Evolutionary conservation across 257 asterid genomes (phyloP), one percentile per base, ranked within the genome.

Genomic region (Fraxinus pennsylvanica): DNA sequence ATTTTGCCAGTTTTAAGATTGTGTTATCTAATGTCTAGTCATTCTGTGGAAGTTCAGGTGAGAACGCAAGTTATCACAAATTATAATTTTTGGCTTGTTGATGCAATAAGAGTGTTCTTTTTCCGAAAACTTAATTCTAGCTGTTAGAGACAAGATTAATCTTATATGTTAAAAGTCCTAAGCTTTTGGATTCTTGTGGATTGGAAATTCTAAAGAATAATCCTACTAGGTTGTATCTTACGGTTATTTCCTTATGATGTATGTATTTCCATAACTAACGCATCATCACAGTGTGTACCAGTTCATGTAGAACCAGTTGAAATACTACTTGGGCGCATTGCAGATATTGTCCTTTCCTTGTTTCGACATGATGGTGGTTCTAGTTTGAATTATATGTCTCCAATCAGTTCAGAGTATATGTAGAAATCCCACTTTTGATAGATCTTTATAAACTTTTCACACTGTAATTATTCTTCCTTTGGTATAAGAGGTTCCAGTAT

Each of bases 391-490:
- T 50, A 47, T n/a, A 15, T 54, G 4, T 33, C 71, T 39, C n/a
- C 39, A 39, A 27, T 45, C 67, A n/a, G 47, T 77, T 54, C 6
- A 52, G 71, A 68, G 9, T 10, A 33, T 36, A 15, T 50, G 36
- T 54, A 17, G 68, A 77, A 14, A 6, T 9, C 57, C 10, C 27
- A 79, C 68, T 65, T 78, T 71, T 41, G 43, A 35, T 39, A 32
- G 79, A 73, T 68, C 75, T 71, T 54, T 69, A 65, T 33, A 12
- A 10, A 5, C 13, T 52, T 30, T 54, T 71, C 74, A 12, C n/a
- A 68, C 68, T 57, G 21, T 30, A 72, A 71, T 73, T 27, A 72
- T 22, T 66, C 38, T 66, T 43, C 68, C 71, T 75, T 75, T 74
- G 73, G 17, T 72, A 9, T 19, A 74, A 52, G 54, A 30, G 54